A percentile compares a stretch with the other conserved stretches of the same genome.
These are phyloP conservation scores for Wilhelminamyces savonicus DNA, from an alignment of 805 yeast species.

Conservation along the genomic window DNA sequence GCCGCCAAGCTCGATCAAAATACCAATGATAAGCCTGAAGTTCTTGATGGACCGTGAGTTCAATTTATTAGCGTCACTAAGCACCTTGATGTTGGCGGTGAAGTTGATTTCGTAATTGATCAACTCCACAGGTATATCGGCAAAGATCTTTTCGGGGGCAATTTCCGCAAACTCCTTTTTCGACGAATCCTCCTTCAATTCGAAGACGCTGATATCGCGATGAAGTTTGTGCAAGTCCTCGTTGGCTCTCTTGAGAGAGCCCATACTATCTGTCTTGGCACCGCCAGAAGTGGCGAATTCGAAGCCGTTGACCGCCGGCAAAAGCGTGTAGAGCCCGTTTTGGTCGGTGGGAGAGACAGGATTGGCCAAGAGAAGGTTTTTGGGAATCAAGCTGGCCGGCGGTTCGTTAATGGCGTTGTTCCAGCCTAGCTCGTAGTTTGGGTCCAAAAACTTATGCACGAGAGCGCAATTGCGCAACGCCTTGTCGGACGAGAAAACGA, in stretches of 20 bases:
- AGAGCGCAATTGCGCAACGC: constrained; percentile 30
- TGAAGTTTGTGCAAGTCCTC: constrained; percentile 27
- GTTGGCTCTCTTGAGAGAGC: constrained; percentile 26
- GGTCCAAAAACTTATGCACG: constrained; percentile 44
- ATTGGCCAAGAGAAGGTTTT: constrained; percentile 42
- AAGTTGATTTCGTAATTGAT: constrained; percentile 28
- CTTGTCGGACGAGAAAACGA: constrained; percentile 24
- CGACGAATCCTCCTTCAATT: constrained; percentile 14
- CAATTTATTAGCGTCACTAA: constrained; percentile 29
- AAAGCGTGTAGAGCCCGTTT: constrained; percentile 44
- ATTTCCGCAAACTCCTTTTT: constrained; percentile 2
- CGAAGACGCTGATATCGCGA: constrained; percentile 26
- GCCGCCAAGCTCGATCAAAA: constrained; percentile 49
- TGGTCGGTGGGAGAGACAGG: constrained; percentile 47
- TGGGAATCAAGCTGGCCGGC: constrained; percentile 39
- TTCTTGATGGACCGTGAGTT: constrained; percentile 33
- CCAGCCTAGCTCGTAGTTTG: constrained; percentile 45
- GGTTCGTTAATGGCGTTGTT: constrained; percentile 43
- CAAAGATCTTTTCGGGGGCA: constrained; percentile 9
- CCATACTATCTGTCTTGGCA: constrained; percentile 23
- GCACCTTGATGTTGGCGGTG: constrained; percentile 24
- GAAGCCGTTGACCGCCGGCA: constrained; percentile 39
- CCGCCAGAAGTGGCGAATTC: constrained; percentile 17
- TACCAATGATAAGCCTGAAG: constrained; percentile 30
- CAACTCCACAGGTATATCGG: constrained; percentile 24